Evolutionary conservation across 75 land plant genomes (phyloP).

Genomic region (Pinus albicaulis): DNA sequence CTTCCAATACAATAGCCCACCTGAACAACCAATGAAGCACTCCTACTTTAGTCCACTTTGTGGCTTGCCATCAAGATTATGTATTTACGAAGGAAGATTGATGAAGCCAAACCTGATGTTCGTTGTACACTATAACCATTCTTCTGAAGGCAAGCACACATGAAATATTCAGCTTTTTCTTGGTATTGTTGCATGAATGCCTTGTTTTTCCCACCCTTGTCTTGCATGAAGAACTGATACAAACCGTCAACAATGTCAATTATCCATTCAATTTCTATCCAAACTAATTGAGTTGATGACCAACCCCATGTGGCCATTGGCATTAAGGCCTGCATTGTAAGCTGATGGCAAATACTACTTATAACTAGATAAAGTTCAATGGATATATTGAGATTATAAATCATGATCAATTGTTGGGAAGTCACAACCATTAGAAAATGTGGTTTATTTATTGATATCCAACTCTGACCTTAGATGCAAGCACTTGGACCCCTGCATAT

Average conservation of each 20-base stretch:
- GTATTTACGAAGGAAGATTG: no score
- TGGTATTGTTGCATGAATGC: no score
- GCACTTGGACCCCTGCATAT: slow-evolving; percentile 62
- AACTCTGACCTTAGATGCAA: slow-evolving; percentile 44
- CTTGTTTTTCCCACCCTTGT: no score
- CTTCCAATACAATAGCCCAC: no score
- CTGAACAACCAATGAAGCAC: no score
- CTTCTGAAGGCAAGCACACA: no score
- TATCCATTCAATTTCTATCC: background rate
- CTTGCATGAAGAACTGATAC: background rate
- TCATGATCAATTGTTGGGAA: background rate
- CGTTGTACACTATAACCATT: no score
- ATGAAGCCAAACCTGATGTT: no score
- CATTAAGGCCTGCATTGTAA: background rate
- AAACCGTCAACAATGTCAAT: background rate
- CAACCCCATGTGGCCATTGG: background rate
- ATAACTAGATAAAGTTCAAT: background rate
- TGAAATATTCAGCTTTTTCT: no score
- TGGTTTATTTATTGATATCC: background rate
- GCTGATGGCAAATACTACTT: no score
- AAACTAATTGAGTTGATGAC: background rate
- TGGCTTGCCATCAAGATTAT: no score
- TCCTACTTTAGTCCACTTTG: no score
- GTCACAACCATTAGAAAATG: background rate
- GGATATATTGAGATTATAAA: background rate